Base-by-base conservation (phyloP, 345 rosid genomes). In the Raphanus raphanistrum region DNA sequence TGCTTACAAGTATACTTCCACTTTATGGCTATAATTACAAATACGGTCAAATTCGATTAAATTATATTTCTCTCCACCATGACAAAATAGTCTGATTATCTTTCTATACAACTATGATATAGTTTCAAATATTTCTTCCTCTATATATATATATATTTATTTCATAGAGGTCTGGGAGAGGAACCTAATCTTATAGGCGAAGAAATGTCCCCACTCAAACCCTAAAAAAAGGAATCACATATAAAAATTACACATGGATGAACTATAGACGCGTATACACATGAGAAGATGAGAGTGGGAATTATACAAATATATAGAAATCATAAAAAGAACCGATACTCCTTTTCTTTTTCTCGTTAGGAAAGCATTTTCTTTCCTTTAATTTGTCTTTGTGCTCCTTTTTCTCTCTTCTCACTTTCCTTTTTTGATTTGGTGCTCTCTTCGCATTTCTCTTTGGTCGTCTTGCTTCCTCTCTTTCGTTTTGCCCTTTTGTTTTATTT, bases 171-270 rank as follows among this genome's bases (percentile, higher is more conserved):
- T 25, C 65, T 70, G 26, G 12, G 74, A 78, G 74, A 82, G 88
- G 77, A 88, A 85, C 77, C 88, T 45, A 45, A 45, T 11, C 52
- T 90, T 88, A 83, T 66, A 63, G 84, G 79, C 62, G 79, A 89
- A 89, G 94, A 73, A 81, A 81, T 76, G 76, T 81, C 78, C 38
- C 91, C 90, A 84, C 89, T 83, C 82, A 83, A 85, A 84, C 97
- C 94, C 92, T 87, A 86, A 88, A 84, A 73, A 79, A 64, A 66
- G 84, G 85, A 87, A 82, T 76, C 86, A 74, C 43, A 78, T 72
- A 78, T 72, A 43, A 21, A 68, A 77, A 31, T 43, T 43, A 58
- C 41, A 43, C 11, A 57, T n/a, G 57, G 64, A 77, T 77, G 60
- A 66, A 72, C n/a, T 41, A 58, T 45, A 33, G 70, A 76, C 74